Evolutionary conservation across 148 eudicot genomes (phyloP), one percentile per base, ranked within the genome.

Genomic region (Rhododendron ferrugineum): DNA sequence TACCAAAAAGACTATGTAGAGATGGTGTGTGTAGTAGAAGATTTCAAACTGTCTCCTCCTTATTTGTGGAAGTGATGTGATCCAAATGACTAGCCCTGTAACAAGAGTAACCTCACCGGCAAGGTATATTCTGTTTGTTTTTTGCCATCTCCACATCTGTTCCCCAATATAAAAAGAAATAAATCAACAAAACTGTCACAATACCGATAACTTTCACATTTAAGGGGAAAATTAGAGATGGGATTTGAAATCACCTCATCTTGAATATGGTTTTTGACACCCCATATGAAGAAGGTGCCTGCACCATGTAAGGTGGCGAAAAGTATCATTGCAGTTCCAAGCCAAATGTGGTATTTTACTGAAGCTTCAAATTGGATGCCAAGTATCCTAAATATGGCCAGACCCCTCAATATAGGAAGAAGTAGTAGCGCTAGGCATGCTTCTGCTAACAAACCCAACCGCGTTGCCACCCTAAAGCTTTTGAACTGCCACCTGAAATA

Each of bases 341-440:
- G 90, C 97, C 99, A 95, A 68, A 95, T 85, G 80, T 95, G 98
- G 85, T 95, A 95, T 86, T 89, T 91, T 11, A 92, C 95, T 52
- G 97, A 93, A 88, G 93, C 95, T 90, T 96, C 99, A 89, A 95
- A 94, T 73, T 95, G 97, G 86, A 95, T 84, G 30, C 93, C 95
- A 50, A 93, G 75, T 18, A 93, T 8, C 80, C 90, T 89, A n/a
- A 93, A 90, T 34, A 95, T 40, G 6, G 99, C 86, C 88, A 93
- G 78, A 26, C 94, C 94, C 88, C 97, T 91, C 83, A 96, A 62
- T 80, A 96, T 85, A 60, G 98, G 98, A 20, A 96, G 87, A 77
- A 96, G 94, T 9, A 95, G 93, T 88, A 95, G 86, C 4, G 94
- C 94, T 77, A 96, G 91, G 85, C 95, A 91, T n/a, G 89, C 91